phyloP scores from a whole-genome alignment of 257 asterid genomes.

The Solanum chilense region DNA sequence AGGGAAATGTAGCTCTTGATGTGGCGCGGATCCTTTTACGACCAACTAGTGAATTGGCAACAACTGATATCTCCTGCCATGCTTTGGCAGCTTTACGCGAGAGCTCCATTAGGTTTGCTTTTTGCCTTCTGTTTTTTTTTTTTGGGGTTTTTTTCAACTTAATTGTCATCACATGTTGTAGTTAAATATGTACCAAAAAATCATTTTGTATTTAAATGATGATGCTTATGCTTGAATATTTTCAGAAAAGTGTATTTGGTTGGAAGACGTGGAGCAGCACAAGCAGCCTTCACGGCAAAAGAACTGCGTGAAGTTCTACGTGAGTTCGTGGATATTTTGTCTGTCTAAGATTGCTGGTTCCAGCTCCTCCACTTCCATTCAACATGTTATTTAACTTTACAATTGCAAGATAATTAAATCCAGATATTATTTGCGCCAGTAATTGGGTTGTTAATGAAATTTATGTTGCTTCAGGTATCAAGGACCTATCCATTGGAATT shows the following conservation, averaged over 20 bases:
- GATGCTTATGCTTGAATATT: neutral
- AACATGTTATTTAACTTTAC: neutral
- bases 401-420: neutral
- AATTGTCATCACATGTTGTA: neutral
- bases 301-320: conserved; percentile 88
- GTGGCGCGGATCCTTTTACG: conserved; percentile 85
- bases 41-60: conserved; percentile 63
- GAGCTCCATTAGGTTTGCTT: conserved; percentile 62
- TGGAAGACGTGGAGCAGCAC: conserved; percentile 98
- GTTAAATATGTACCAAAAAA: neutral
- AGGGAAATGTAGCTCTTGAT: conserved; percentile 99
- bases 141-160: neutral
- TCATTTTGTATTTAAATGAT: neutral
- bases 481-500: conserved; percentile 42
- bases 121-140: neutral
- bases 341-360: neutral
- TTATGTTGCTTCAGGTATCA: conserved; percentile 43
- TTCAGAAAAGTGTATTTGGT: conserved; percentile 85
- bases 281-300: conserved; percentile 93
- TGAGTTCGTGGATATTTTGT: conserved; percentile 13
- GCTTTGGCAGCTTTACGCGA: conserved; percentile 68
- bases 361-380: neutral
- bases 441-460: neutral
- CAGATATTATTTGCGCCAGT: neutral
- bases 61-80: conserved; percentile 75